These are phyloP conservation scores for Entomortierella parvispora DNA, from an alignment of 192 early-diverging fungal species.

Conservation along the genomic window DNA sequence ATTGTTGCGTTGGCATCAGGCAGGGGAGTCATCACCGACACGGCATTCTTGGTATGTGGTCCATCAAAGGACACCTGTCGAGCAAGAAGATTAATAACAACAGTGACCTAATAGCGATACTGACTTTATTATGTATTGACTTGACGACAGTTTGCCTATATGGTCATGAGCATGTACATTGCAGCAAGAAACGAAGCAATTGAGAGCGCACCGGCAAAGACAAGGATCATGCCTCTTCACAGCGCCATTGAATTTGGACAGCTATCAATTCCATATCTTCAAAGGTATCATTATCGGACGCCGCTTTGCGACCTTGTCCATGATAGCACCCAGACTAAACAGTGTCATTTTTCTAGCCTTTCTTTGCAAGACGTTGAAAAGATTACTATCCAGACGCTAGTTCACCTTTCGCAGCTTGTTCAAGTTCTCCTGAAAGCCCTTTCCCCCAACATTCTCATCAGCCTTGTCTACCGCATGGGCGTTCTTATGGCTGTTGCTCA, in stretches of 20 bases:
- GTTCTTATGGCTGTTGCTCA: slow-evolving; percentile 38
- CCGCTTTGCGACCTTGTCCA: no score
- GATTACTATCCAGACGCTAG: slow-evolving; percentile 28
- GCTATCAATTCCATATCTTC: slow-evolving; percentile 43
- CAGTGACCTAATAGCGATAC: no score
- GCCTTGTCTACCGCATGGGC: slow-evolving; percentile 47
- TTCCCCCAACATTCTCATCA: slow-evolving; percentile 43
- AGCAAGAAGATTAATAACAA: no score
- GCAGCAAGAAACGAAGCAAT: slow-evolving; percentile 50
- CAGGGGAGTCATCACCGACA: slow-evolving; percentile 45
- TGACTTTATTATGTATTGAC: no score
- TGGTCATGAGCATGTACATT: slow-evolving; percentile 52
- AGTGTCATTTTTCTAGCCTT: slow-evolving; percentile 5
- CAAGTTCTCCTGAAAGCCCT: slow-evolving; percentile 26
- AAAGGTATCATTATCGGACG: no score
- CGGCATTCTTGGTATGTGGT: slow-evolving; percentile 34
- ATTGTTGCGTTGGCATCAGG: slow-evolving; percentile 42
- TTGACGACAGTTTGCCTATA: slow-evolving; percentile 53
- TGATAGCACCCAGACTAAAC: background rate
- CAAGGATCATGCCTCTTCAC: slow-evolving; percentile 44
- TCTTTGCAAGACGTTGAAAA: slow-evolving; percentile 36
- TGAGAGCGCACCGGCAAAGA: slow-evolving; percentile 35
- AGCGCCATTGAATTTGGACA: slow-evolving; percentile 44
- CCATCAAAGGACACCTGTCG: no score
- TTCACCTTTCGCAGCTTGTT: slow-evolving; percentile 40